Conservation (phyloP, 2,329 filamentous ascomycete genomes). For the Alternaria angustiovoidea region DNA sequence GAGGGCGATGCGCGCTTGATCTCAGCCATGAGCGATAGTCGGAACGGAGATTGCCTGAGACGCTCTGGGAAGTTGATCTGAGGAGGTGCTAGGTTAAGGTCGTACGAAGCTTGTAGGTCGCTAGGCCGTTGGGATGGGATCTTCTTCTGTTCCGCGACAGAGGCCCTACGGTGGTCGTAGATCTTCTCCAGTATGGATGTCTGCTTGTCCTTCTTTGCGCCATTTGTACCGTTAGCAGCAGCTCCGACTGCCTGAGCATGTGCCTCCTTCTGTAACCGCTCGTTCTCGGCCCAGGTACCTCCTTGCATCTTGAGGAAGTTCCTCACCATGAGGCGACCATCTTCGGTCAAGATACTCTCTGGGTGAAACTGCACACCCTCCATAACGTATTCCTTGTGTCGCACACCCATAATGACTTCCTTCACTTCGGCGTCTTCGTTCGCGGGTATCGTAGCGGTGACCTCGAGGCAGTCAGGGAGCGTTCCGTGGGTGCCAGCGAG, state of each 20-base stretch:
- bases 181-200: constrained; percentile 90
- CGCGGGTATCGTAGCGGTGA: constrained; percentile 83
- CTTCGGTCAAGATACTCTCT: constrained; percentile 92
- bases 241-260: constrained; percentile 45
- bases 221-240: constrained; percentile 33
- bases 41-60: constrained; percentile 80
- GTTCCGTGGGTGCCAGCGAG: constrained; percentile 90
- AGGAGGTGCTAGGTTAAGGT: constrained; percentile 84
- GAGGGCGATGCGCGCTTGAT: constrained; percentile 97
- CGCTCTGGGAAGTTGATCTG: constrained; percentile 81
- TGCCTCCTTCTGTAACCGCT: constrained; percentile 57
- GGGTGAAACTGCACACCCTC: constrained; percentile 98
- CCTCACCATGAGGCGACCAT: constrained; percentile 86
- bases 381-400: constrained; percentile 89
- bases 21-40: constrained; percentile 94
- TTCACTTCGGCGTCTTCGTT: constrained; percentile 77
- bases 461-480: constrained; percentile 83
- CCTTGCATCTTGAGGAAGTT: constrained; percentile 91
- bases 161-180: constrained; percentile 79
- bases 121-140: constrained; percentile 83
- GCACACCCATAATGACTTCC: constrained; percentile 94
- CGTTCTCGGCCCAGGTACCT: constrained; percentile 89
- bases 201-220: constrained; percentile 64
- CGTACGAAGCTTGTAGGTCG: constrained; percentile 86
- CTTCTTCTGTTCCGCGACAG: constrained; percentile 81